Evolutionary conservation across 2,329 filamentous ascomycete species (phyloP).

Genomic region (Exophiala phaeomuriformis): DNA sequence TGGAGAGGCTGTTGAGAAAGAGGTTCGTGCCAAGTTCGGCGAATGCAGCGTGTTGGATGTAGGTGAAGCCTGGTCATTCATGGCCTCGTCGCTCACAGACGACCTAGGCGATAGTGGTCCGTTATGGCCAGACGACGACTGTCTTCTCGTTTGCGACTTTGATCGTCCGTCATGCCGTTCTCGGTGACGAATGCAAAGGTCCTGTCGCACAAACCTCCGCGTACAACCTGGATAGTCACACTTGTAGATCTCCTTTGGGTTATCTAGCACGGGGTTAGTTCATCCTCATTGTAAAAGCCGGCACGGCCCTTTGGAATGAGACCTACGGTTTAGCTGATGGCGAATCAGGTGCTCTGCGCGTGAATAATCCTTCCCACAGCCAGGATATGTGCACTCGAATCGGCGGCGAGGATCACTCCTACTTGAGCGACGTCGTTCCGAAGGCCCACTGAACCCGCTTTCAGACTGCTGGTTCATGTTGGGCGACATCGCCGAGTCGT

Average conservation of each 20-base stretch:
- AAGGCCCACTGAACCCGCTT: neutral
- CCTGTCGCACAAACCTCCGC: conserved; percentile 83
- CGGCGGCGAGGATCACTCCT: conserved; percentile 15
- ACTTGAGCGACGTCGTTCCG: conserved; percentile 4
- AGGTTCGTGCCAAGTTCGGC: conserved; percentile 1
- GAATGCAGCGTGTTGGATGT: conserved; percentile 4
- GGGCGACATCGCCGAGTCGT: conserved; percentile 3
- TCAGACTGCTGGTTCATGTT: conserved; percentile 1
- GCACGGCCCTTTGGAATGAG: neutral
- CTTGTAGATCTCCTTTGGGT: conserved; percentile 87
- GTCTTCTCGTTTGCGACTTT: conserved; percentile 23
- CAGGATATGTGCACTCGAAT: conserved; percentile 74
- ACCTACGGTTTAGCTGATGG: conserved; percentile 84
- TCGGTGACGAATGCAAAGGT: conserved; percentile 77
- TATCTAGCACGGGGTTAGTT: conserved; percentile 49
- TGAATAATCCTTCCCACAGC: conserved; percentile 91
- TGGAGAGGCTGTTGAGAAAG: conserved; percentile 11
- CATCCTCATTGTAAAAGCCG: neutral
- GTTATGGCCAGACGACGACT: conserved; percentile 17
- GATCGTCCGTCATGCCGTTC: conserved; percentile 64
- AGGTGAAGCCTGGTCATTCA: conserved; percentile 10
- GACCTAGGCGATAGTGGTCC: conserved; percentile 20
- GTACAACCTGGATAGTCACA: conserved; percentile 89
- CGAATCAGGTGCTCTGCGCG: conserved; percentile 92
- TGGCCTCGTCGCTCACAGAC: conserved; percentile 12